Percentiles rank a stretch among this genome's conserved stretches.
These are phyloP conservation scores for Cnidoscolus chayamansa DNA, from an alignment of 441 rosid genomes.

Conservation along the genomic window DNA sequence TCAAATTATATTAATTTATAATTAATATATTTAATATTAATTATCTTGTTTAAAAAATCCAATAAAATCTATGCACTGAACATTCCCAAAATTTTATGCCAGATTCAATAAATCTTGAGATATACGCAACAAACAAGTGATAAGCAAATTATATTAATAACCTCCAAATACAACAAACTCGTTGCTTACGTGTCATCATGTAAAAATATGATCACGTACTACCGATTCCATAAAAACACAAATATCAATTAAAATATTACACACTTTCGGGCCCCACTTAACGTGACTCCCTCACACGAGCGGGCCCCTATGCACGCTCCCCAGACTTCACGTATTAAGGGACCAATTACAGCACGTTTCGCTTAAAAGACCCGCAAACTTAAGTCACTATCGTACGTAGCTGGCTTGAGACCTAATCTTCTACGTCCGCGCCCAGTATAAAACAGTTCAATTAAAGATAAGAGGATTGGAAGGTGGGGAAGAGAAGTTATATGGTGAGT, in stretches of 20 bases:
- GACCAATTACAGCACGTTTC: not conserved
- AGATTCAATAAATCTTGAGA: too few relatives aligned
- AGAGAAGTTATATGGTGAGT: not conserved
- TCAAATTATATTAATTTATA: too few relatives aligned
- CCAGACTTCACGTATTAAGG: too few relatives aligned
- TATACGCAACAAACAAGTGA: too few relatives aligned
- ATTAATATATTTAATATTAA: too few relatives aligned
- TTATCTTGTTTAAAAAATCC: too few relatives aligned
- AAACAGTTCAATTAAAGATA: too few relatives aligned
- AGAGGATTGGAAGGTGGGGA: not conserved
- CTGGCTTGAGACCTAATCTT: conserved; percentile 20
- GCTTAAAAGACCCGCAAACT: conserved; percentile 13
- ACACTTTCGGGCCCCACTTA: not conserved
- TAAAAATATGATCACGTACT: not conserved
- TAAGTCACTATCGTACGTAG: conserved; percentile 22
- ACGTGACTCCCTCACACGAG: not conserved
- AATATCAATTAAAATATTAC: not conserved
- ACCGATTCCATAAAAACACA: not conserved
- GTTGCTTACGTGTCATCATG: not conserved
- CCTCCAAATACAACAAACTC: not conserved
- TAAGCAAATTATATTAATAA: not conserved
- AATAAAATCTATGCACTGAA: too few relatives aligned
- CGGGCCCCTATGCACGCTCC: not conserved
- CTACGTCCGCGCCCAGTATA: not conserved
- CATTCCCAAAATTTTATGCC: too few relatives aligned